Evolutionary conservation across 371 early-diverging fungal genomes (phyloP).

Genomic region (Mucor lusitanicus): DNA sequence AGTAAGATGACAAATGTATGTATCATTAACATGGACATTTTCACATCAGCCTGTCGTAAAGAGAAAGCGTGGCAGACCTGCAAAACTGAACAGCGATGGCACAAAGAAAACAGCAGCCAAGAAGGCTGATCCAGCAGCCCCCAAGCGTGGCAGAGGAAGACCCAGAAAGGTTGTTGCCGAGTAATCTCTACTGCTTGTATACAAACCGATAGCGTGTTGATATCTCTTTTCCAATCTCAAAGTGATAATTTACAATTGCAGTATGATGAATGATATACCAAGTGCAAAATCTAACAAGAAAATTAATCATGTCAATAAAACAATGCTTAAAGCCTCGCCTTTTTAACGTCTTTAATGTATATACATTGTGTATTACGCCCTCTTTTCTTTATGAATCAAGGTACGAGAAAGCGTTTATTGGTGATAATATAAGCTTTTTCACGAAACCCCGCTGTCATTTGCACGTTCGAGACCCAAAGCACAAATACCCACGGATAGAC

Average conservation of each 20-base stretch:
- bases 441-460: not conserved
- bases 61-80: constrained; percentile 17
- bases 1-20: not conserved
- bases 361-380: too few relatives aligned
- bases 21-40: not conserved
- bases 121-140: not conserved
- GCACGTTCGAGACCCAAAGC: not conserved
- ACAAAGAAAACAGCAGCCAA: not conserved
- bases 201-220: not conserved
- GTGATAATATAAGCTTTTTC: too few relatives aligned
- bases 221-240: not conserved
- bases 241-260: not conserved
- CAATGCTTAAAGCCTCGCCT: not conserved
- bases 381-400: not conserved
- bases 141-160: constrained; percentile 17
- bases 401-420: not conserved
- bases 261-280: not conserved
- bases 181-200: not conserved
- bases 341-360: not conserved
- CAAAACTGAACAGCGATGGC: not conserved
- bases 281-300: not conserved
- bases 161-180: constrained; percentile 5
- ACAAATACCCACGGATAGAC: not conserved
- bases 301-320: not conserved
- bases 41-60: not conserved